Evolutionary conservation across 768 basidiomycete species (phyloP).

Genomic region (Zangia roseola): DNA sequence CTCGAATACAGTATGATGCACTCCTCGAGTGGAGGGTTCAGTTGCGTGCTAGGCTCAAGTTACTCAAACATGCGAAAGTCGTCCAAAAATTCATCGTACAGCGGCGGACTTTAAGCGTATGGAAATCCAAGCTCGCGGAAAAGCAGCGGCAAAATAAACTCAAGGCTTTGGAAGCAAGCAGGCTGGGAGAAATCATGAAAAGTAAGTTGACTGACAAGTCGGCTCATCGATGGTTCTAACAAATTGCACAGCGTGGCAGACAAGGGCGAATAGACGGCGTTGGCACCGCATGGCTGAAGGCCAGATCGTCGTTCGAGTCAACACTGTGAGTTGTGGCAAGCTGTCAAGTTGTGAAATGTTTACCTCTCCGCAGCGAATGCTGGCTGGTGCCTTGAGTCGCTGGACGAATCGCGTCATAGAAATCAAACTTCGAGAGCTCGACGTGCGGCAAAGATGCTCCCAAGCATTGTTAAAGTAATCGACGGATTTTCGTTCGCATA

Average conservation of each 20-base stretch:
- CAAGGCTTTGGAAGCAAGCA: slow-evolving; percentile 40
- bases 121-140: slow-evolving; percentile 47
- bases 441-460: slow-evolving; percentile 50
- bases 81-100: slow-evolving; percentile 51
- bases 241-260: slow-evolving; percentile 45
- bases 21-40: slow-evolving; percentile 57
- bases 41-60: slow-evolving; percentile 48
- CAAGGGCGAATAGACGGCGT: slow-evolving; percentile 36
- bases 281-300: slow-evolving; percentile 46
- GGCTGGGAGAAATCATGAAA: slow-evolving; percentile 29
- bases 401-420: slow-evolving; percentile 79
- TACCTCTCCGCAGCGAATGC: slow-evolving; percentile 44
- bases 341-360: not conserved
- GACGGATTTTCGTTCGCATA: not conserved
- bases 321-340: slow-evolving; percentile 36
- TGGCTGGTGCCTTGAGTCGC: slow-evolving; percentile 44
- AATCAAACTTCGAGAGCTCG: slow-evolving; percentile 70
- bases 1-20: slow-evolving; percentile 40
- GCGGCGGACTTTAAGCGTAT: slow-evolving; percentile 46
- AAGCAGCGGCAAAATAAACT: slow-evolving; percentile 45
- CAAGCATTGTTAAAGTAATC: slow-evolving; percentile 38
- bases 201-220: slow-evolving; percentile 30
- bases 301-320: slow-evolving; percentile 37
- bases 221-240: slow-evolving; percentile 4
- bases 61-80: slow-evolving; percentile 52